phyloP scores from a whole-genome alignment of 73 alveolate genomes.

The Stentor coeruleus region DNA sequence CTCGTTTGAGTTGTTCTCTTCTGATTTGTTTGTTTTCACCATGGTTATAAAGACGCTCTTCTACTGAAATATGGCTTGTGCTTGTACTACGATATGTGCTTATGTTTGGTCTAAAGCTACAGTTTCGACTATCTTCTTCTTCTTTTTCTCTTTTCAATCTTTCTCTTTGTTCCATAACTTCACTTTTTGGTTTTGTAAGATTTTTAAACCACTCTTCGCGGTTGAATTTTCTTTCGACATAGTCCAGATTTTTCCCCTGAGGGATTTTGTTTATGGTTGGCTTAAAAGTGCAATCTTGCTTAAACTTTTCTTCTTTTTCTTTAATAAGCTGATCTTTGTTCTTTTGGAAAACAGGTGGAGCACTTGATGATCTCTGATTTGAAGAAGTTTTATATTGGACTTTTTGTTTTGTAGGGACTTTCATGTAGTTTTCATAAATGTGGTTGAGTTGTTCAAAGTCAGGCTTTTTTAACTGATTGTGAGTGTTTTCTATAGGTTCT shows the following conservation, averaged over 20 bases:
- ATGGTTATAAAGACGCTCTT: conserved; percentile 15
- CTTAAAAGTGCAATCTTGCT: background rate
- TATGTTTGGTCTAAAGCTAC: no score
- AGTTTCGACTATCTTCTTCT: background rate
- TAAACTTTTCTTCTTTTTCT: conserved; percentile 23
- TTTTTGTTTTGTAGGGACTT: background rate
- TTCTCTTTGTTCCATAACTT: background rate
- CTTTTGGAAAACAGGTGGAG: background rate
- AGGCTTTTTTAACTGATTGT: conserved; percentile 10
- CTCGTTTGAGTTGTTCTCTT: background rate
- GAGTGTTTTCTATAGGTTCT: background rate
- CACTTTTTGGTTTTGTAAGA: background rate
- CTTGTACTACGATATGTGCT: background rate
- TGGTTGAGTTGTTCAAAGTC: background rate
- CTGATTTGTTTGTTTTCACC: background rate
- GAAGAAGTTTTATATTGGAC: background rate
- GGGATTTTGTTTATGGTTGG: no score
- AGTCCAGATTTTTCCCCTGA: background rate
- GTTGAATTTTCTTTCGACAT: no score
- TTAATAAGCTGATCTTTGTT: background rate
- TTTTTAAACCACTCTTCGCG: conserved; percentile 9
- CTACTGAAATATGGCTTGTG: background rate
- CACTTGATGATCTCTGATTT: background rate
- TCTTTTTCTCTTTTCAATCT: background rate
- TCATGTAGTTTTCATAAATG: background rate